A percentile compares a stretch with the other conserved stretches of the same genome.
phyloP scores from a whole-genome alignment of 129 eudicot species.

The Helianthus tuberosus region DNA sequence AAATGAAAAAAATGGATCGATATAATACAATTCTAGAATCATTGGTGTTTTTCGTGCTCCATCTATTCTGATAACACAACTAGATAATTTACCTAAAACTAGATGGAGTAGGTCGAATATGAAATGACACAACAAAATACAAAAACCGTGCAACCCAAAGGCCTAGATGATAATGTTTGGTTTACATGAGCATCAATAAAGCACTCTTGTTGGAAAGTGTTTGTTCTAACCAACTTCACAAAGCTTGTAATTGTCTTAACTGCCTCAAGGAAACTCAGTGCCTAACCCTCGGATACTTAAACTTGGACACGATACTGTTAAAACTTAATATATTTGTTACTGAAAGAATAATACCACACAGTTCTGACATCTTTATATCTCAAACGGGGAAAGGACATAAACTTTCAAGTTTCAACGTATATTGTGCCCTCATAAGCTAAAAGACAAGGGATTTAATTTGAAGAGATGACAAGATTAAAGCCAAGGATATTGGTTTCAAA shows the following conservation, averaged over 20 bases:
- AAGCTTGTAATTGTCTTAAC: not conserved
- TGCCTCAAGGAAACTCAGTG: not conserved
- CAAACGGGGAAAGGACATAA: not conserved
- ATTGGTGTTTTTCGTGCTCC: not conserved
- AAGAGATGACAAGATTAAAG: too few relatives aligned
- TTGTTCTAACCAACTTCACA: not conserved
- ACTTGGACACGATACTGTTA: not conserved
- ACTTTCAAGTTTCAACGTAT: not conserved
- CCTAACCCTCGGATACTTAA: conserved; percentile 3
- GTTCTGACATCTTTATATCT: not conserved
- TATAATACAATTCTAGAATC: not conserved
- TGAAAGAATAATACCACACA: not conserved
- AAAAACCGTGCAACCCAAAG: not conserved
- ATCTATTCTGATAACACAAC: not conserved
- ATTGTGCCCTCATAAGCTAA: not conserved
- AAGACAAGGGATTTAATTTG: too few relatives aligned
- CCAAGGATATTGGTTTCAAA: too few relatives aligned
- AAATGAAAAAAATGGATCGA: not conserved
- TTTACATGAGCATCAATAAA: not conserved
- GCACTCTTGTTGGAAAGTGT: not conserved
- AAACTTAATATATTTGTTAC: not conserved
- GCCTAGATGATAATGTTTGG: not conserved
- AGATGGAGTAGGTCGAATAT: not conserved
- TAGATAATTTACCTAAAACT: not conserved
- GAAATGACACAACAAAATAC: not conserved